A percentile compares a stretch with the other conserved stretches of the same genome.
Evolutionary conservation across 2,329 filamentous ascomycete genomes (phyloP).

Genomic region (Trichoderma sp.): DNA sequence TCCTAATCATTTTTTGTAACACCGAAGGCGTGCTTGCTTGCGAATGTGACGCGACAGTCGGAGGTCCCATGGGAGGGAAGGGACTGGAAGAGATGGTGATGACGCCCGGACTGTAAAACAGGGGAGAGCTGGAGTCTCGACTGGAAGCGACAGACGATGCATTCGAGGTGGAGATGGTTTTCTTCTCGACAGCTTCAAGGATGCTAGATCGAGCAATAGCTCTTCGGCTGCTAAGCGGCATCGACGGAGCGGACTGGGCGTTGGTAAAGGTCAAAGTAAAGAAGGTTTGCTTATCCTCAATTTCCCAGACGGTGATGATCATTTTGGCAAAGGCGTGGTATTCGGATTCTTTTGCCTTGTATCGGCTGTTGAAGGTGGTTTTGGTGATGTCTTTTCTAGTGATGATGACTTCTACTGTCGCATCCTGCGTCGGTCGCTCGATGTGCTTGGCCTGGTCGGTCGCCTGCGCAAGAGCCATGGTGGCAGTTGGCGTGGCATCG

Average conservation of each 20-base stretch:
- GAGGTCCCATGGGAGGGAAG: slow-evolving; percentile 69
- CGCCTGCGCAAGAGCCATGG: slow-evolving; percentile 30
- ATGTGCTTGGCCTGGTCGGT: slow-evolving; percentile 28
- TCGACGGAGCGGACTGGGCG: slow-evolving; percentile 45
- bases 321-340: slow-evolving; percentile 64
- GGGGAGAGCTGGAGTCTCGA: slow-evolving; percentile 49
- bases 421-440: slow-evolving; percentile 52
- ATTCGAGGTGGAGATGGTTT: slow-evolving; percentile 46
- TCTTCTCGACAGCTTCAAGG: slow-evolving; percentile 50
- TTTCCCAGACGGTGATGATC: slow-evolving; percentile 74
- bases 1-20: slow-evolving; percentile 69
- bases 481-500: slow-evolving; percentile 42
- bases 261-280: slow-evolving; percentile 76
- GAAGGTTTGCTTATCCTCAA: slow-evolving; percentile 66
- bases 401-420: slow-evolving; percentile 68
- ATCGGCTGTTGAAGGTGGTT: slow-evolving; percentile 38
- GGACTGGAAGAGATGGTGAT: slow-evolving; percentile 57
- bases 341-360: slow-evolving; percentile 40
- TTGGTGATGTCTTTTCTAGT: slow-evolving; percentile 50
- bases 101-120: slow-evolving; percentile 53
- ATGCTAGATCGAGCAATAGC: slow-evolving; percentile 42
- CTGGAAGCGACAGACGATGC: slow-evolving; percentile 51
- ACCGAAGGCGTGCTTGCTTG: slow-evolving; percentile 61
- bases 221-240: slow-evolving; percentile 38
- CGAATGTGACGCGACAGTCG: slow-evolving; percentile 54